Conservation (phyloP, 306 rosid genomes). For the Begonia masoniana region DNA sequence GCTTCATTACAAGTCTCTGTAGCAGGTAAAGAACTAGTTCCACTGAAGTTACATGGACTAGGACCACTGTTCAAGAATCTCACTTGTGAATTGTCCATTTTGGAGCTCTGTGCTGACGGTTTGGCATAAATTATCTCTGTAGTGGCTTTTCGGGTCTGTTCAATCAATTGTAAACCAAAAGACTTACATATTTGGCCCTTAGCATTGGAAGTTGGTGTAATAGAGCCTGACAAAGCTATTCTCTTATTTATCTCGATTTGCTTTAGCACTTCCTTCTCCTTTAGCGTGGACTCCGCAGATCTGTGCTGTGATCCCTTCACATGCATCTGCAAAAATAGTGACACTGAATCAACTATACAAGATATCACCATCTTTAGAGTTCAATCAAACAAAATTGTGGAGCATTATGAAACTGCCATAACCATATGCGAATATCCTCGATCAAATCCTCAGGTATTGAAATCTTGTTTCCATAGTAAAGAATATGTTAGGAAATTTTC, state of each 20-base stretch:
- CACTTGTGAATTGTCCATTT: slow-evolving; percentile 6
- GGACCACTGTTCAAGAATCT: slow-evolving; percentile 4
- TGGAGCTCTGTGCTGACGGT: slow-evolving; percentile 7
- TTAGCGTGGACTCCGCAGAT: slow-evolving; percentile 16
- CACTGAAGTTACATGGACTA: slow-evolving; percentile 6
- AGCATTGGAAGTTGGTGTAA: slow-evolving; percentile 10
- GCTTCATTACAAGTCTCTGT: slow-evolving; percentile 7
- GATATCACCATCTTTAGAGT: too few species aligned
- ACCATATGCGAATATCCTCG: too few species aligned
- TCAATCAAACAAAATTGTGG: too few species aligned
- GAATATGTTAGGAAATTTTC: too few species aligned
- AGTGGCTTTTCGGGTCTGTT: slow-evolving; percentile 15
- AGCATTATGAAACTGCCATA: too few species aligned
- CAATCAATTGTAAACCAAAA: slow-evolving; percentile 13
- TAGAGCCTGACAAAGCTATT: slow-evolving; percentile 16
- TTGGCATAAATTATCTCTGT: slow-evolving; percentile 6
- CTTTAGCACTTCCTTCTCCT: slow-evolving; percentile 18
- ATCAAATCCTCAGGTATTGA: too few species aligned
- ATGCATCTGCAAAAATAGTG: slow-evolving; percentile 12
- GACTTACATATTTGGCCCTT: slow-evolving; percentile 13
- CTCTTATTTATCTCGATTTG: slow-evolving; percentile 15
- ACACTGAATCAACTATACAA: too few species aligned
- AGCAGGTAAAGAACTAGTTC: slow-evolving; percentile 3
- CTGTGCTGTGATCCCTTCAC: slow-evolving; percentile 21
- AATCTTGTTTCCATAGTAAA: too few species aligned